These are phyloP conservation scores for Morella rubra DNA, from an alignment of 306 rosid species.

Conservation along the genomic window DNA sequence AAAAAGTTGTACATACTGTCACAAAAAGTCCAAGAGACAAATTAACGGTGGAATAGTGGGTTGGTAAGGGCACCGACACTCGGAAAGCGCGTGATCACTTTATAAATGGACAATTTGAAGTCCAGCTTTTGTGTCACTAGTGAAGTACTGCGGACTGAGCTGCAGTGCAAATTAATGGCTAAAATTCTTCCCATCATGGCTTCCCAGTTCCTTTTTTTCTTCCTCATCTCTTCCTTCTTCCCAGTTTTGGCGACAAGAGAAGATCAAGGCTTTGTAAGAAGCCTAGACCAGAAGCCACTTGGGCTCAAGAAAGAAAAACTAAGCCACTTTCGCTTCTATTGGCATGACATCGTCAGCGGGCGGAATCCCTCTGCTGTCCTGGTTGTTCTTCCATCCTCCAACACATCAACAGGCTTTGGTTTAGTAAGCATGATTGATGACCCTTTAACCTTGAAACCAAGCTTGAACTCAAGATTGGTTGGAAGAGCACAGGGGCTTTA, in stretches of 20 bases:
- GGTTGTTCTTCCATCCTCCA: slow-evolving; percentile 27
- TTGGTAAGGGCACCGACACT: neutral
- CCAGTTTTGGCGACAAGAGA: neutral
- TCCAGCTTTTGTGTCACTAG: too few species aligned
- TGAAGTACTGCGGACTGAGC: too few species aligned
- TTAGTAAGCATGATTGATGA: slow-evolving; percentile 30
- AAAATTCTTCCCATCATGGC: neutral
- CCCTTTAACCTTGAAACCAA: slow-evolving; percentile 29
- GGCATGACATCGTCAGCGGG: slow-evolving; percentile 55
- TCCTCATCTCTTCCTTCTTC: slow-evolving; percentile 7
- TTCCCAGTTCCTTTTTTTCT: neutral
- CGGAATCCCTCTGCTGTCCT: neutral
- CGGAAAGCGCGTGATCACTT: neutral
- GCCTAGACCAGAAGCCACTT: slow-evolving; percentile 30
- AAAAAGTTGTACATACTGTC: neutral
- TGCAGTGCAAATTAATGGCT: neutral
- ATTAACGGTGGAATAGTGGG: neutral
- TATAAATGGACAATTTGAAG: neutral
- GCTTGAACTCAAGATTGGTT: slow-evolving; percentile 27
- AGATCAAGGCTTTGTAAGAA: slow-evolving; percentile 25
- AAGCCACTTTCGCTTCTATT: slow-evolving; percentile 54
- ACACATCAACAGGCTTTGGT: slow-evolving; percentile 32
- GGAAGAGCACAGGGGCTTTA: slow-evolving; percentile 42
- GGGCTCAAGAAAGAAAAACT: slow-evolving; percentile 52
- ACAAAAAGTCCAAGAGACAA: neutral